Conservation (phyloP, 73 alveolate species). For the Paramecium tetraurelia region DNA sequence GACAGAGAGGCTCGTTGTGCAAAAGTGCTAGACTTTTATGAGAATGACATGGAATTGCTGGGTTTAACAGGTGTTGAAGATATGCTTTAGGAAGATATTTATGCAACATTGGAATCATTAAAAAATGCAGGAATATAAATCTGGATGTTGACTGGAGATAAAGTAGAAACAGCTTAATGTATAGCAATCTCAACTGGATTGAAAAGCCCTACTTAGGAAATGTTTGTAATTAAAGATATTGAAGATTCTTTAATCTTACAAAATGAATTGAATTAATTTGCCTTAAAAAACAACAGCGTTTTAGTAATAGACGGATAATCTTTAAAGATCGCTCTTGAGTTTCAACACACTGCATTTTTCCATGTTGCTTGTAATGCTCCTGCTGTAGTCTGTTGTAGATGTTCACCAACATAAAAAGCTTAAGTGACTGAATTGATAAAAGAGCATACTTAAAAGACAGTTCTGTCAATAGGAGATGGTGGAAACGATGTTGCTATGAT, state of each 20-base stretch:
- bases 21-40: conserved; percentile 76
- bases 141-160: conserved; percentile 97
- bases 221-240: conserved; percentile 54
- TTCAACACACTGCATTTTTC: conserved; percentile 47
- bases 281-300: conserved; percentile 41
- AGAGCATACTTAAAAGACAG: conserved; percentile 81
- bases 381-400: conserved; percentile 95
- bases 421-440: conserved; percentile 81
- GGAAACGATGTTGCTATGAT: conserved; percentile 99
- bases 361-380: conserved; percentile 64
- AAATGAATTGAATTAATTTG: conserved; percentile 38
- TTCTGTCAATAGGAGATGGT: conserved; percentile 97
- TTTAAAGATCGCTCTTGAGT: conserved; percentile 30
- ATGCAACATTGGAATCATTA: conserved; percentile 78
- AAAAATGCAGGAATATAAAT: conserved; percentile 89
- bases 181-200: conserved; percentile 83
- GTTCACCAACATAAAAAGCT: conserved; percentile 97
- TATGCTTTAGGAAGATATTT: conserved; percentile 87
- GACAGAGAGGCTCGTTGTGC: conserved; percentile 77
- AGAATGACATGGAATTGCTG: conserved; percentile 84
- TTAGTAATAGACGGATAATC: conserved; percentile 69
- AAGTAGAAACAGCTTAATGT: conserved; percentile 95
- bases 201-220: conserved; percentile 57
- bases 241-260: conserved; percentile 50
- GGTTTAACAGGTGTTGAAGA: conserved; percentile 97